Evolutionary conservation across 306 rosid species (phyloP).

Genomic region (Malus domestica): ASM211411v1 NC_041795.1:36607501-36608000

Average conservation of each 20-base stretch:
- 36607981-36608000: conserved; percentile 47
- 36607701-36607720: background rate
- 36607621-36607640: background rate
- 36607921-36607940: conserved; percentile 47
- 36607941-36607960: conserved; percentile 42
- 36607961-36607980: conserved; percentile 46
- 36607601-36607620: conserved; percentile 29
- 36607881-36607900: conserved; percentile 35
- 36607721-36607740: conserved; percentile 9
- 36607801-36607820: conserved; percentile 38
- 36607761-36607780: conserved; percentile 34
- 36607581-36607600: conserved; percentile 23
- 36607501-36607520: conserved; percentile 28
- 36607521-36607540: conserved; percentile 35
- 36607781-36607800: conserved; percentile 47
- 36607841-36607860: conserved; percentile 51
- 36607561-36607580: conserved; percentile 24
- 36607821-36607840: conserved; percentile 37
- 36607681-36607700: background rate
- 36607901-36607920: conserved; percentile 50
- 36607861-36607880: conserved; percentile 45
- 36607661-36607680: conserved; percentile 5
- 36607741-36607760: conserved; percentile 2
- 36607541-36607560: conserved; percentile 21
- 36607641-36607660: conserved; percentile 6